A percentile compares a stretch with the other conserved stretches of the same genome.
phyloP scores from a whole-genome alignment of 2,329 filamentous ascomycete genomes.

The Aureobasidium sp. region DNA sequence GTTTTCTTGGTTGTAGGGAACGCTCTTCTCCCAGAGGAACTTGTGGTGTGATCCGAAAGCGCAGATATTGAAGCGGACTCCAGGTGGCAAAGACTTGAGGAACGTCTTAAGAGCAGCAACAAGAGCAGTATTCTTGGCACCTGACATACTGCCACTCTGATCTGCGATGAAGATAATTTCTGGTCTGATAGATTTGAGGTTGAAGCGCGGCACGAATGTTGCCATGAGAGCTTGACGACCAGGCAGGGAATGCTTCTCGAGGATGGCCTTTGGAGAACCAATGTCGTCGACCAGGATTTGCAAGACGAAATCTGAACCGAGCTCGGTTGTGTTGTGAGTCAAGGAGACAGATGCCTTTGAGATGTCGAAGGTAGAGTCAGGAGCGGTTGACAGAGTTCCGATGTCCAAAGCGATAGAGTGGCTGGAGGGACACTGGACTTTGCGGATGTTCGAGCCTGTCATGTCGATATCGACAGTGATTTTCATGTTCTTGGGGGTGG shows the following conservation, averaged over 20 bases:
- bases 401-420: constrained; percentile 60
- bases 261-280: constrained; percentile 53
- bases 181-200: constrained; percentile 45
- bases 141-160: constrained; percentile 58
- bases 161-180: constrained; percentile 69
- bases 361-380: constrained; percentile 42
- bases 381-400: constrained; percentile 46
- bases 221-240: constrained; percentile 61
- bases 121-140: constrained; percentile 45
- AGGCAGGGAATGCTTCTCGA: constrained; percentile 58
- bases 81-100: constrained; percentile 56
- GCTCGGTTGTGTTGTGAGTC: constrained; percentile 42
- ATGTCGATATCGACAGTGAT: constrained; percentile 55
- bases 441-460: constrained; percentile 49
- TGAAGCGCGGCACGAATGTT: constrained; percentile 62
- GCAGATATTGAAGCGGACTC: constrained; percentile 61
- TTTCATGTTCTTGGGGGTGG: constrained; percentile 35
- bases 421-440: constrained; percentile 53
- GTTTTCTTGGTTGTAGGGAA: constrained; percentile 38
- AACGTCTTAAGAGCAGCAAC: constrained; percentile 53
- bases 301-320: constrained; percentile 60
- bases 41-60: constrained; percentile 49
- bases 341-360: constrained; percentile 56
- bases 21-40: constrained; percentile 43
- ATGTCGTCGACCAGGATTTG: constrained; percentile 54